These are phyloP conservation scores for Clavispora vitiphila DNA, from an alignment of 805 yeast species.

Conservation along the genomic window DNA sequence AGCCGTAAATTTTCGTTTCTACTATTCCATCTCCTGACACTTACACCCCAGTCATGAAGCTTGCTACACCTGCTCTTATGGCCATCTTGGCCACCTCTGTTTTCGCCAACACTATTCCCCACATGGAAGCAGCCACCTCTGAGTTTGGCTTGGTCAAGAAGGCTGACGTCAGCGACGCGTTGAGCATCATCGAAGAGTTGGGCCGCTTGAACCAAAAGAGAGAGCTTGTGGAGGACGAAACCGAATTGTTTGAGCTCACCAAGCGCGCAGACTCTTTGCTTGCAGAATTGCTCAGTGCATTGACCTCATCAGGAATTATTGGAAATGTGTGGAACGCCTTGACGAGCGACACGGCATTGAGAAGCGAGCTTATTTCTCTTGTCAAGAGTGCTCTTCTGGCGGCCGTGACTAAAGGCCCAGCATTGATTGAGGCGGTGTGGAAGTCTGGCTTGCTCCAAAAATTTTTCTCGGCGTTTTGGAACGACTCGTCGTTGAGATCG, in stretches of 20 bases:
- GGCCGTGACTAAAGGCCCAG: conserved; percentile 36
- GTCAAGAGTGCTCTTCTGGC: conserved; percentile 28
- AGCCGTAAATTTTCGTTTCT: too few species aligned
- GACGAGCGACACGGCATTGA: conserved; percentile 28
- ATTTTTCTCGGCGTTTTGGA: conserved; percentile 25
- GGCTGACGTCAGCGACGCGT: conserved; percentile 29
- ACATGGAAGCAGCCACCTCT: conserved; percentile 12
- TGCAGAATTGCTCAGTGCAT: conserved; percentile 32
- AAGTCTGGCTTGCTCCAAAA: conserved; percentile 35
- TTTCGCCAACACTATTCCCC: conserved; percentile 32
- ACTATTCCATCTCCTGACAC: neutral
- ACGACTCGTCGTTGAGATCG: conserved; percentile 29
- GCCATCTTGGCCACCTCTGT: conserved; percentile 37
- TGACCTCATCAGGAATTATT: conserved; percentile 35
- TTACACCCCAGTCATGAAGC: conserved; percentile 28
- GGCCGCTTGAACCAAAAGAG: conserved; percentile 33
- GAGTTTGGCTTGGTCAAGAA: conserved; percentile 27
- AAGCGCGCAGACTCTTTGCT: conserved; percentile 35
- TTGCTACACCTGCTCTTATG: conserved; percentile 34
- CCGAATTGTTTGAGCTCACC: conserved; percentile 22
- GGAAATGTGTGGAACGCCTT: conserved; percentile 31
- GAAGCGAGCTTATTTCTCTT: conserved; percentile 20
- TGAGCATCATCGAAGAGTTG: conserved; percentile 29
- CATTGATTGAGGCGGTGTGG: conserved; percentile 37
- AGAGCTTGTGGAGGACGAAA: conserved; percentile 25